These are phyloP conservation scores for Xylaria sp. DNA, from an alignment of 2,329 filamentous ascomycete genomes.

Conservation along the genomic window DNA sequence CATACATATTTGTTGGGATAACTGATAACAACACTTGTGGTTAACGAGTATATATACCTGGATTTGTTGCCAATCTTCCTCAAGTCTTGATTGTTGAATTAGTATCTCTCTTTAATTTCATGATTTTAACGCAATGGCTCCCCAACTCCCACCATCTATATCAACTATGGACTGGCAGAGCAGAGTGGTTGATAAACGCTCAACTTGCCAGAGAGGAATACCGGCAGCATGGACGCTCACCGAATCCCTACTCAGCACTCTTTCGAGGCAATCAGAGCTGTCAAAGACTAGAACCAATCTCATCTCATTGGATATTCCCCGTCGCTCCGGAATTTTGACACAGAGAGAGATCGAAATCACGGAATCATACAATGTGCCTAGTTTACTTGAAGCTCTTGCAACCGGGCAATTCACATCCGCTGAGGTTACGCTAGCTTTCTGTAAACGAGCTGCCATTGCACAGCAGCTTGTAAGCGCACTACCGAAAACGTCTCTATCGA, in stretches of 20 bases:
- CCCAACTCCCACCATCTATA: not conserved
- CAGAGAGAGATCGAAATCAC: conserved; percentile 33
- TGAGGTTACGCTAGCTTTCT: conserved; percentile 55
- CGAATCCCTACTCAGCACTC: not conserved
- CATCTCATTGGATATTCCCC: conserved; percentile 37
- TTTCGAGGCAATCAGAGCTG: not conserved
- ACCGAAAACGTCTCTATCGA: not conserved
- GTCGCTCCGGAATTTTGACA: conserved; percentile 28
- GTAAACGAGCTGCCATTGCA: conserved; percentile 57
- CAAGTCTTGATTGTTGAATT: not conserved
- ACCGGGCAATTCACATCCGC: conserved; percentile 32
- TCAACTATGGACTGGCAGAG: not conserved
- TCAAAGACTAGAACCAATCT: conserved; percentile 29
- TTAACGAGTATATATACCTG: not conserved
- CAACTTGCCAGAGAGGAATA: not conserved
- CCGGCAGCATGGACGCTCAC: not conserved
- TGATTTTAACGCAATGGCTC: not conserved
- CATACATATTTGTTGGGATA: not conserved
- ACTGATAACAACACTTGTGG: not conserved
- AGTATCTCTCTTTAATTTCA: not conserved
- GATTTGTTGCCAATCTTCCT: not conserved
- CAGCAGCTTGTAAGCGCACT: conserved; percentile 50
- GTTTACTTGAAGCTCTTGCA: conserved; percentile 29
- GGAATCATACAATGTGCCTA: conserved; percentile 32
- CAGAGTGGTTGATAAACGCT: not conserved